A percentile compares a stretch with the other conserved stretches of the same genome.
Evolutionary conservation across 768 basidiomycete species (phyloP).

Genomic region (Phallus indusiatus): DNA sequence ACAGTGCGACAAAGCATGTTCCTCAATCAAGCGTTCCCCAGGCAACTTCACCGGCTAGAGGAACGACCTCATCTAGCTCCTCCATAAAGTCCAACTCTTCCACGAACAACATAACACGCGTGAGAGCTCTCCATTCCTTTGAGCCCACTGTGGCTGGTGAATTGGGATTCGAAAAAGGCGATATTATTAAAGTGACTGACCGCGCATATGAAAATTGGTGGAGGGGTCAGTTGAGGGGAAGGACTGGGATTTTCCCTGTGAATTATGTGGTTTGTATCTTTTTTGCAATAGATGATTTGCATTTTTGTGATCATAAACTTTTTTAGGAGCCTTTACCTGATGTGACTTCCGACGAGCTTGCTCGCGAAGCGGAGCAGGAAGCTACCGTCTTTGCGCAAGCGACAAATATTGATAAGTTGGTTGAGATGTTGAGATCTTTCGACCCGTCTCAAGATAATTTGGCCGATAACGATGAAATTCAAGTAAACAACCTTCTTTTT

Average conservation of each 20-base stretch:
- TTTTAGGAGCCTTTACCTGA: slow-evolving; percentile 76
- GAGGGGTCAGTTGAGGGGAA: slow-evolving; percentile 82
- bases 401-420: slow-evolving; percentile 70
- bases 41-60: slow-evolving; percentile 18
- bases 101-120: slow-evolving; percentile 57
- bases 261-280: slow-evolving; percentile 75
- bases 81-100: slow-evolving; percentile 8
- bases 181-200: slow-evolving; percentile 91
- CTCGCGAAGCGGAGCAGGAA: slow-evolving; percentile 79
- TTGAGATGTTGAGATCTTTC: slow-evolving; percentile 62
- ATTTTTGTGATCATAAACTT: neutral
- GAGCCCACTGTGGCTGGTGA: slow-evolving; percentile 84
- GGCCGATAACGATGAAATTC: slow-evolving; percentile 86
- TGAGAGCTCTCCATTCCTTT: slow-evolving; percentile 83
- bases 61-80: slow-evolving; percentile 18
- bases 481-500: slow-evolving; percentile 34
- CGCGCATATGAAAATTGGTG: slow-evolving; percentile 96
- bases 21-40: slow-evolving; percentile 11
- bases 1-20: slow-evolving; percentile 3
- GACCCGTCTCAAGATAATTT: slow-evolving; percentile 75
- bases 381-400: slow-evolving; percentile 82
- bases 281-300: neutral
- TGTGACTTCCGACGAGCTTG: slow-evolving; percentile 64
- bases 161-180: slow-evolving; percentile 84
- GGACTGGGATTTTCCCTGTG: slow-evolving; percentile 93